These are phyloP conservation scores for Barnettozyma wickerhamii DNA, from an alignment of 805 yeast species.

Conservation along the genomic window DNA sequence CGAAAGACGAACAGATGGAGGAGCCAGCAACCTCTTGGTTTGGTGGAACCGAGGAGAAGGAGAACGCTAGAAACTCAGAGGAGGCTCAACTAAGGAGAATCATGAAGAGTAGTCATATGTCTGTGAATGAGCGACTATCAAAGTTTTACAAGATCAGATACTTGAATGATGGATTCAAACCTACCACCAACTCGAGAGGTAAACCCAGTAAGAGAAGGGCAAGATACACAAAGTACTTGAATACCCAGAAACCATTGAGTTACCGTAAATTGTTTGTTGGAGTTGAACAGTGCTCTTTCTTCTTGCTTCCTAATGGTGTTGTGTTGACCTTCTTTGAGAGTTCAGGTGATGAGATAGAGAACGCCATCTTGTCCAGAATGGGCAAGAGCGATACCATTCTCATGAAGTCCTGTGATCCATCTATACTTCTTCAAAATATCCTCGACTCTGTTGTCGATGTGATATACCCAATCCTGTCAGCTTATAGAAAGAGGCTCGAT, in stretches of 20 bases:
- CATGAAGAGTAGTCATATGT: background rate
- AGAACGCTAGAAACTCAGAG: background rate
- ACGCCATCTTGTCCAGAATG: conserved; percentile 46
- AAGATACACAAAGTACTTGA: conserved; percentile 26
- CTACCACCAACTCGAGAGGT: conserved; percentile 14
- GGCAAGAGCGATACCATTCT: conserved; percentile 42
- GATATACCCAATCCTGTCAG: conserved; percentile 47
- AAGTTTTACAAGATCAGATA: conserved; percentile 27
- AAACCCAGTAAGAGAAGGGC: conserved; percentile 8
- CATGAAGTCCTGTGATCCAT: conserved; percentile 47
- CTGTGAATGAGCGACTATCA: conserved; percentile 17
- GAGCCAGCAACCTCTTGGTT: conserved; percentile 3
- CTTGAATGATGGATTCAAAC: conserved; percentile 30
- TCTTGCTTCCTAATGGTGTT: conserved; percentile 39
- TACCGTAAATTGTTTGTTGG: conserved; percentile 41
- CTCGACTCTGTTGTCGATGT: conserved; percentile 53
- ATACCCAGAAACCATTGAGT: conserved; percentile 41
- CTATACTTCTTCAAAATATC: conserved; percentile 49
- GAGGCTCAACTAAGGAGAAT: background rate
- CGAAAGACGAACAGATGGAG: background rate
- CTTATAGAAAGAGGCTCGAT: conserved; percentile 43
- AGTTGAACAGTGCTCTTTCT: conserved; percentile 52
- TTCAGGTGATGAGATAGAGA: conserved; percentile 48
- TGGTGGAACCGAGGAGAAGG: background rate
- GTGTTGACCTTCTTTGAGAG: conserved; percentile 56